A percentile compares a stretch with the other conserved stretches of the same genome.
Conservation (phyloP, 495 filamentous ascomycete species). For the Aspergillus incahuasiensis region DNA sequence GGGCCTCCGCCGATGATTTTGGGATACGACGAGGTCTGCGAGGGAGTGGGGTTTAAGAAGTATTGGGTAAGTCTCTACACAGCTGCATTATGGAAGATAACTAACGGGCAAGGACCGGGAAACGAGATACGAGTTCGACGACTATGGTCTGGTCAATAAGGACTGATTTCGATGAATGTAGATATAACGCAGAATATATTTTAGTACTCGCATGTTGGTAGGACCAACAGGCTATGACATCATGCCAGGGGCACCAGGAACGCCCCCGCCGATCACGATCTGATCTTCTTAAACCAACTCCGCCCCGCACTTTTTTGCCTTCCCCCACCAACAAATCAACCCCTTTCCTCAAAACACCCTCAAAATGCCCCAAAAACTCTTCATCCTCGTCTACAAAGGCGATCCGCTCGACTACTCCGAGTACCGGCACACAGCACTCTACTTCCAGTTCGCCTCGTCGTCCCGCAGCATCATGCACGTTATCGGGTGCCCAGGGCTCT, state of each 20-base stretch:
- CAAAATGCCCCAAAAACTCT: slow-evolving; percentile 21
- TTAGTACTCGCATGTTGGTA: too few relatives aligned
- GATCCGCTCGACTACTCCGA: slow-evolving; percentile 28
- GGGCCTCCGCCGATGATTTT: slow-evolving; percentile 33
- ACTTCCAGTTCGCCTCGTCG: slow-evolving; percentile 19
- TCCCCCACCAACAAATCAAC: not conserved
- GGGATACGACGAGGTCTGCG: slow-evolving; percentile 33
- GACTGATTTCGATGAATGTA: too few relatives aligned
- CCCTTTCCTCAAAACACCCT: not conserved
- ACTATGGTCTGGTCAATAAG: slow-evolving; percentile 10
- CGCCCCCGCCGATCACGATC: not conserved
- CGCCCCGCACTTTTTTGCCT: not conserved
- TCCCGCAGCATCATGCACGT: slow-evolving; percentile 22
- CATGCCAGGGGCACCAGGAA: not conserved
- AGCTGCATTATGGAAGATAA: not conserved
- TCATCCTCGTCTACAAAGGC: slow-evolving; percentile 27
- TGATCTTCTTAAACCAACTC: not conserved
- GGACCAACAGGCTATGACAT: not conserved
- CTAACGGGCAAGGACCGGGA: slow-evolving; percentile 19
- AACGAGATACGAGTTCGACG: slow-evolving; percentile 21
- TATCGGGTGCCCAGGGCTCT: slow-evolving; percentile 26
- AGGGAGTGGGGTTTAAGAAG: slow-evolving; percentile 37
- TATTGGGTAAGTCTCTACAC: slow-evolving; percentile 31
- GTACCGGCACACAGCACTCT: slow-evolving; percentile 32
- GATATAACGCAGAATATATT: not conserved